A percentile compares a stretch with the other conserved stretches of the same genome.
phyloP scores from a whole-genome alignment of 2,329 filamentous ascomycete genomes.

The Colletotrichum sp. region DNA sequence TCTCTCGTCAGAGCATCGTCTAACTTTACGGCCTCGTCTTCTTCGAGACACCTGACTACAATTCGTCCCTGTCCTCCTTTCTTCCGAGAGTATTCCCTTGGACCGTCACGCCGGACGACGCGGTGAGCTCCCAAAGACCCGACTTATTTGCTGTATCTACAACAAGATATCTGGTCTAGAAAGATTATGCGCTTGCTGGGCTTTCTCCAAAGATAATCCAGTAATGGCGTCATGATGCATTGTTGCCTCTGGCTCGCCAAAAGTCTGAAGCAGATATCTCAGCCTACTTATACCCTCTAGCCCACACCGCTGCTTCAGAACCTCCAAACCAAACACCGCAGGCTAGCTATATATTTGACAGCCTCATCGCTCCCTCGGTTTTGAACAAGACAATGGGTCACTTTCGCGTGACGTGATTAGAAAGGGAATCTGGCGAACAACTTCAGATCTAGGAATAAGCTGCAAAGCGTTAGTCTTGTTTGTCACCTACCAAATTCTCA shows the following conservation, averaged over 20 bases:
- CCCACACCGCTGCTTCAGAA: neutral
- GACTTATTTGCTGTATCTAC: neutral
- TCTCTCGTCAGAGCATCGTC: neutral
- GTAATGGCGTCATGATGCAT: neutral
- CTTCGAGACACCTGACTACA: accelerated
- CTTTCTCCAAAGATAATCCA: neutral
- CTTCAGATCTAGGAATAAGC: accelerated
- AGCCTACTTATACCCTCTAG: neutral
- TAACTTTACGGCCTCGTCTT: neutral
- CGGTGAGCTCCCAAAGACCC: accelerated
- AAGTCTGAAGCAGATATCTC: neutral
- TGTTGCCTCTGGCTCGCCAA: neutral
- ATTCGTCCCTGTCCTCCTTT: neutral
- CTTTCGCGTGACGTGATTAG: too few species aligned
- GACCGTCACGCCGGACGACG: accelerated
- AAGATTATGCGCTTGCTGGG: neutral
- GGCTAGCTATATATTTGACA: neutral
- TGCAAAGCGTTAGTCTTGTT: too few species aligned
- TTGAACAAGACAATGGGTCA: accelerated
- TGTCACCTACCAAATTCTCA: too few species aligned
- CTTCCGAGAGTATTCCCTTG: accelerated
- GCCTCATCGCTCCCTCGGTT: accelerated
- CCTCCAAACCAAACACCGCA: neutral
- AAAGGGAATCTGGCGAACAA: neutral
- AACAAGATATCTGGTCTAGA: neutral